These are phyloP conservation scores for Clonostachys rhizophaga DNA, from an alignment of 2,329 filamentous ascomycete genomes.

Conservation along the genomic window DNA sequence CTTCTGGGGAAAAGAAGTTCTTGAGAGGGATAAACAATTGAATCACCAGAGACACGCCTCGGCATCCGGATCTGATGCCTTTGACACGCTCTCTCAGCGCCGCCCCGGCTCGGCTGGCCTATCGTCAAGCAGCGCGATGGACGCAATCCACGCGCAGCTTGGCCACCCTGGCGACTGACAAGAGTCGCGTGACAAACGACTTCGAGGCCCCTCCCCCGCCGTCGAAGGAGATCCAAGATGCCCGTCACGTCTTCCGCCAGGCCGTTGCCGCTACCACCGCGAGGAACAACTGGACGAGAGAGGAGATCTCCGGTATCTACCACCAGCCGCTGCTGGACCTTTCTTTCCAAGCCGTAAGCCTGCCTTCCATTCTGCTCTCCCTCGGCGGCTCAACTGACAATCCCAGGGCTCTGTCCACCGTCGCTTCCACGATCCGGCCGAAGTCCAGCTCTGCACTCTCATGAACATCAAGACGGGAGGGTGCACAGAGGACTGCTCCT, in stretches of 20 bases:
- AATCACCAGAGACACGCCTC: too few species aligned
- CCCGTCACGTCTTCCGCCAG: constrained; percentile 23
- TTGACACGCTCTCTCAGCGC: too few species aligned
- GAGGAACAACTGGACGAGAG: constrained; percentile 72
- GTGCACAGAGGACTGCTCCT: constrained; percentile 88
- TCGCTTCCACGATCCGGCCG: constrained; percentile 76
- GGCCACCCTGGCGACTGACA: too few species aligned
- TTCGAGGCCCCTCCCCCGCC: too few species aligned
- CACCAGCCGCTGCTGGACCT: constrained; percentile 77
- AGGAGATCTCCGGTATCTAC: constrained; percentile 80
- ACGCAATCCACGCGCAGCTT: too few species aligned
- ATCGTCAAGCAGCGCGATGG: too few species aligned
- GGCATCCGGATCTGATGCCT: too few species aligned
- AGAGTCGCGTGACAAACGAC: too few species aligned
- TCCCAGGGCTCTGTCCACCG: constrained; percentile 70
- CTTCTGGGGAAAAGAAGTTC: too few species aligned
- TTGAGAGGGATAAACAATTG: too few species aligned
- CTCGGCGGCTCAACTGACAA: neutral
- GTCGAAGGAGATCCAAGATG: constrained; percentile 2
- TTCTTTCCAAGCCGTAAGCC: constrained; percentile 64
- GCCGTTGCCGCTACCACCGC: constrained; percentile 58
- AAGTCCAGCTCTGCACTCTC: constrained; percentile 87
- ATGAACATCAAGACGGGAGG: constrained; percentile 98
- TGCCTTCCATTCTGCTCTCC: neutral
- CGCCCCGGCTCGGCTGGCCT: too few species aligned